Conservation (phyloP, 495 filamentous ascomycete genomes). For the Neurospora terricola region DNA sequence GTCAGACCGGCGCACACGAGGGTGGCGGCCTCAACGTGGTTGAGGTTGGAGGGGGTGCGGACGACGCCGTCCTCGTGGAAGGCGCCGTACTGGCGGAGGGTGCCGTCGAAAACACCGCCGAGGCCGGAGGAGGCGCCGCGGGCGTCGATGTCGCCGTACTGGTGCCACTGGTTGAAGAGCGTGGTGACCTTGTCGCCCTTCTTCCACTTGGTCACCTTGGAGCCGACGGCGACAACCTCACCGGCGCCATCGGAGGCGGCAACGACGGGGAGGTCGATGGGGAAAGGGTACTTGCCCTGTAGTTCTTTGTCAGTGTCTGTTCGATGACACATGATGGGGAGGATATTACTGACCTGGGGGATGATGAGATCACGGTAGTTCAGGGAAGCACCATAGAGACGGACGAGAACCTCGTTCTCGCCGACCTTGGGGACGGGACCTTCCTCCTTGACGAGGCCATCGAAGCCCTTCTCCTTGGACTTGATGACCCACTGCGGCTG, state of each 20-base stretch:
- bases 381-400: conserved; percentile 62
- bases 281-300: conserved; percentile 61
- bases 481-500: conserved; percentile 59
- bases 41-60: conserved; percentile 50
- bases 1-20: conserved; percentile 68
- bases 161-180: conserved; percentile 71
- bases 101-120: conserved; percentile 63
- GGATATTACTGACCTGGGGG: conserved; percentile 38
- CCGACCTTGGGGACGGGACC: conserved; percentile 49
- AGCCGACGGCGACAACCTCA: conserved; percentile 57
- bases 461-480: conserved; percentile 45
- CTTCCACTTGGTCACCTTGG: conserved; percentile 56
- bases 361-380: conserved; percentile 82
- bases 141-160: conserved; percentile 45
- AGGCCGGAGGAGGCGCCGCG: conserved; percentile 44
- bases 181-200: conserved; percentile 64
- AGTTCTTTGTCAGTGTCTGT: not conserved
- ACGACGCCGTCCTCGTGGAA: conserved; percentile 66
- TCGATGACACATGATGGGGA: not conserved
- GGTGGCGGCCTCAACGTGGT: conserved; percentile 53
- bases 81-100: conserved; percentile 58
- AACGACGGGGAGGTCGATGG: conserved; percentile 46
- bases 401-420: conserved; percentile 67
- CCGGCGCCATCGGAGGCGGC: conserved; percentile 73
- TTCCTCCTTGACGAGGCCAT: conserved; percentile 44